These are phyloP conservation scores for Neurospora sp. DNA, from an alignment of 2,329 filamentous ascomycete genomes.

Conservation along the genomic window DNA sequence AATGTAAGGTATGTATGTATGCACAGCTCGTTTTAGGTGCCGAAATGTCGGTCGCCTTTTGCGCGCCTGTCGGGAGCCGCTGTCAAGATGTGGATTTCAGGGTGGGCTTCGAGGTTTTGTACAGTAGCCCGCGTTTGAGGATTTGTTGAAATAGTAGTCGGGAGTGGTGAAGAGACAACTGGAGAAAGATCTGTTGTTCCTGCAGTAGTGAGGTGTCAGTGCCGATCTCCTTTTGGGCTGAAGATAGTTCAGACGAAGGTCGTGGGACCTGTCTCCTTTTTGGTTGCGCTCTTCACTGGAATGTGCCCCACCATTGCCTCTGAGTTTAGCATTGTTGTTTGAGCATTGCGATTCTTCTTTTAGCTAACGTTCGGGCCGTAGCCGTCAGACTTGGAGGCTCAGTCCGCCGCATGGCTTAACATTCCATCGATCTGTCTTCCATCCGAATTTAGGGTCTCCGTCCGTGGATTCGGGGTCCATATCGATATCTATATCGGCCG, in stretches of 20 bases:
- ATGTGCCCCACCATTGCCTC: not conserved
- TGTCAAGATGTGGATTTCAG: not conserved
- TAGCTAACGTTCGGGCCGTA: not conserved
- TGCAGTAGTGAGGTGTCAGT: not conserved
- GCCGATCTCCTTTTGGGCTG: not conserved
- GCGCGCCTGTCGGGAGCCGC: not conserved
- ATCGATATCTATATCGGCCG: not conserved
- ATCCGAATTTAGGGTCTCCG: not conserved
- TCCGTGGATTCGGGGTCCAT: no score
- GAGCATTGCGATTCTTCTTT: not conserved
- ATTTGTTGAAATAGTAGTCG: not conserved
- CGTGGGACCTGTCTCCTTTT: not conserved
- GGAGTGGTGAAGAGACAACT: not conserved
- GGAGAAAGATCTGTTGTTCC: not conserved
- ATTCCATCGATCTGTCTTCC: not conserved
- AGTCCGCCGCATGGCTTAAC: not conserved
- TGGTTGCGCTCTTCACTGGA: not conserved
- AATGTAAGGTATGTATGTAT: not conserved
- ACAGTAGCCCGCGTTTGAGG: not conserved
- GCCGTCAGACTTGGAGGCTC: not conserved
- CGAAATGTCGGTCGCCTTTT: not conserved
- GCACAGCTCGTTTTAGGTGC: not conserved
- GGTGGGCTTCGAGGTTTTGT: not conserved
- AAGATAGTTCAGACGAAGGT: not conserved
- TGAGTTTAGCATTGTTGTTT: not conserved